Percentiles rank a stretch among this genome's conserved stretches.
Evolutionary conservation across 371 early-diverging fungal species (phyloP).

Genomic region (Mycotypha africana): DNA sequence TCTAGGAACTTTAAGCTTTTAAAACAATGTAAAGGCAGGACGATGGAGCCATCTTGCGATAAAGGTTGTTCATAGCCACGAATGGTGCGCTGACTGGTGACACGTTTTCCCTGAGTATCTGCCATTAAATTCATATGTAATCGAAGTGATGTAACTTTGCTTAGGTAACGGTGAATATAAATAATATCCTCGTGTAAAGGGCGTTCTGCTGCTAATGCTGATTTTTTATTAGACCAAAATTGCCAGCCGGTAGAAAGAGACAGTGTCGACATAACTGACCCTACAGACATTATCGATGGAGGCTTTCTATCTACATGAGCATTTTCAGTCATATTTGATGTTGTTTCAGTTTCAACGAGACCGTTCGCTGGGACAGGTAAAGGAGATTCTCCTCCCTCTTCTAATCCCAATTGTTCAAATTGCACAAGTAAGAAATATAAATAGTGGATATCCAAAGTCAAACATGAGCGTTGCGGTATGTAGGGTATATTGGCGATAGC

Average conservation of each 20-base stretch:
- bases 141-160: slow-evolving; percentile 43
- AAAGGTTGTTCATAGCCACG: slow-evolving; percentile 35
- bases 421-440: slow-evolving; percentile 55
- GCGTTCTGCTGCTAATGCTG: slow-evolving; percentile 17
- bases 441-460: slow-evolving; percentile 55
- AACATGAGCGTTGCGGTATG: slow-evolving; percentile 33
- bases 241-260: slow-evolving; percentile 62
- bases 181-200: slow-evolving; percentile 49
- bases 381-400: slow-evolving; percentile 46
- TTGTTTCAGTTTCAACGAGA: slow-evolving; percentile 29
- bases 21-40: slow-evolving; percentile 38
- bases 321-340: slow-evolving; percentile 19
- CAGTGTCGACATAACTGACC: slow-evolving; percentile 51
- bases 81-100: slow-evolving; percentile 44
- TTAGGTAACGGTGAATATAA: slow-evolving; percentile 48
- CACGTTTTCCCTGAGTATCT: slow-evolving; percentile 31
- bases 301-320: no score
- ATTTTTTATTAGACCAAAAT: slow-evolving; percentile 41
- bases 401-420: slow-evolving; percentile 56
- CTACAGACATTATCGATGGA: slow-evolving; percentile 53
- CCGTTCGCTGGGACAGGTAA: slow-evolving; percentile 28
- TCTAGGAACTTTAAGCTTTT: slow-evolving; percentile 46
- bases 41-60: slow-evolving; percentile 32
- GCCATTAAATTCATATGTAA: slow-evolving; percentile 38
- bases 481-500: slow-evolving; percentile 26